These are phyloP conservation scores for Parafenestella ontariensis DNA, from an alignment of 2,329 filamentous ascomycete genomes.

Conservation along the genomic window DNA sequence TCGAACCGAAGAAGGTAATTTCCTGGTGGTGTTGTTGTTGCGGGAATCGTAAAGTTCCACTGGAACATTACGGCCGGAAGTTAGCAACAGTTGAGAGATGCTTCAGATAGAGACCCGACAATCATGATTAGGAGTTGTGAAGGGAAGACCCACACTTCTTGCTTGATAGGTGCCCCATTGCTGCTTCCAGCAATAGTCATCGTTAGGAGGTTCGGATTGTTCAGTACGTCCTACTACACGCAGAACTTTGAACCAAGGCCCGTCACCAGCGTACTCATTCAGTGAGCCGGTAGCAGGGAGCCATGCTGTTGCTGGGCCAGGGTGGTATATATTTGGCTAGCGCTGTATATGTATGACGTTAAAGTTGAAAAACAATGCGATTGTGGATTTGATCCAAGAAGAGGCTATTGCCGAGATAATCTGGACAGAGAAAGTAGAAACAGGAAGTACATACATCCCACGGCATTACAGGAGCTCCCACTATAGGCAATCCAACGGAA, in stretches of 20 bases:
- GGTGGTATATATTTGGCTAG: conserved; percentile 18
- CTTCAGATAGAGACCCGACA: too few relatives aligned
- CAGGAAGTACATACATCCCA: conserved; percentile 13
- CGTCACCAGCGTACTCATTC: neutral
- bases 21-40: conserved; percentile 14
- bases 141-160: conserved; percentile 5
- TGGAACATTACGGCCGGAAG: too few relatives aligned
- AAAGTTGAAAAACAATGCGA: too few relatives aligned
- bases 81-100: too few relatives aligned
- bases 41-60: too few relatives aligned
- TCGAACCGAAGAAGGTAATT: conserved; percentile 21
- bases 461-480: conserved; percentile 9
- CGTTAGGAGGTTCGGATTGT: conserved; percentile 12
- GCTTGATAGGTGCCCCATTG: conserved; percentile 24
- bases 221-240: conserved; percentile 11
- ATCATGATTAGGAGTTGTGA: too few relatives aligned
- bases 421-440: too few relatives aligned
- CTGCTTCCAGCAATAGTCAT: conserved; percentile 21
- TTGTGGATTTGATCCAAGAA: too few relatives aligned
- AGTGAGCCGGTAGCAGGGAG: conserved; percentile 6
- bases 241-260: conserved; percentile 24
- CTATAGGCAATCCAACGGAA: conserved; percentile 5
- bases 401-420: too few relatives aligned
- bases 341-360: neutral
- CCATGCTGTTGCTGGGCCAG: conserved; percentile 16